Evolutionary conservation across 1,284 basidiomycete species (phyloP).

Genomic region (Filobasidium uniguttulatum): DNA sequence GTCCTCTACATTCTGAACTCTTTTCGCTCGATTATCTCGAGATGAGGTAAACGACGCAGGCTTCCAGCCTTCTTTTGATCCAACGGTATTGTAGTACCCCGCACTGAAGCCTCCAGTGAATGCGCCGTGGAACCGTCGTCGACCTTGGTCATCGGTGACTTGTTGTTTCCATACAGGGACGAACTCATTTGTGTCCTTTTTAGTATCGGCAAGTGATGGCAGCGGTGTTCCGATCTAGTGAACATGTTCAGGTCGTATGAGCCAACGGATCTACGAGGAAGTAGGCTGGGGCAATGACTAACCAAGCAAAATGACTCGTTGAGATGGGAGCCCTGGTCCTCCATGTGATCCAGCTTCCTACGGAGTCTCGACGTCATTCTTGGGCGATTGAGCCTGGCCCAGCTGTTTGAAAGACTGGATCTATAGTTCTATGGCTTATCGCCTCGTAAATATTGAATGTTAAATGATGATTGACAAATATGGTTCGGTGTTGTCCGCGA

Average conservation of each 20-base stretch:
- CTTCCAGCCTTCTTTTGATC: constrained; percentile 93
- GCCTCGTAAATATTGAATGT: too few relatives aligned
- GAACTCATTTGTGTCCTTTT: constrained; percentile 78
- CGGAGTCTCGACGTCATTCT: constrained; percentile 42
- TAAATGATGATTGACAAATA: too few relatives aligned
- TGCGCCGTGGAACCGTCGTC: constrained; percentile 83
- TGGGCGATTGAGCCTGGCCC: too few relatives aligned
- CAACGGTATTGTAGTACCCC: constrained; percentile 92
- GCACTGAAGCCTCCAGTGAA: constrained; percentile 97
- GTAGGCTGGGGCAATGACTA: constrained; percentile 20
- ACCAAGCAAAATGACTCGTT: constrained; percentile 82
- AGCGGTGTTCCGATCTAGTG: constrained; percentile 75
- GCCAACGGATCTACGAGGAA: neutral
- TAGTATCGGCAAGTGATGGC: constrained; percentile 69
- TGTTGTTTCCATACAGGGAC: constrained; percentile 97
- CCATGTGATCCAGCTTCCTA: constrained; percentile 60
- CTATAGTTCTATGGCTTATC: too few relatives aligned
- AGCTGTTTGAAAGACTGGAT: too few relatives aligned
- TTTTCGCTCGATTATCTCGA: constrained; percentile 49
- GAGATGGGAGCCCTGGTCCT: constrained; percentile 51
- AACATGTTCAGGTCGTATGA: neutral
- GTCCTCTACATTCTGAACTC: constrained; percentile 55
- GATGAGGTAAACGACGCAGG: constrained; percentile 84
- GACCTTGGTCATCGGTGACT: constrained; percentile 84
- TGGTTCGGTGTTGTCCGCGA: too few relatives aligned